Percentiles rank a stretch among this genome's conserved stretches.
Conservation (phyloP, 1,284 basidiomycete species). For the Ustilago shanxiensis region DNA sequence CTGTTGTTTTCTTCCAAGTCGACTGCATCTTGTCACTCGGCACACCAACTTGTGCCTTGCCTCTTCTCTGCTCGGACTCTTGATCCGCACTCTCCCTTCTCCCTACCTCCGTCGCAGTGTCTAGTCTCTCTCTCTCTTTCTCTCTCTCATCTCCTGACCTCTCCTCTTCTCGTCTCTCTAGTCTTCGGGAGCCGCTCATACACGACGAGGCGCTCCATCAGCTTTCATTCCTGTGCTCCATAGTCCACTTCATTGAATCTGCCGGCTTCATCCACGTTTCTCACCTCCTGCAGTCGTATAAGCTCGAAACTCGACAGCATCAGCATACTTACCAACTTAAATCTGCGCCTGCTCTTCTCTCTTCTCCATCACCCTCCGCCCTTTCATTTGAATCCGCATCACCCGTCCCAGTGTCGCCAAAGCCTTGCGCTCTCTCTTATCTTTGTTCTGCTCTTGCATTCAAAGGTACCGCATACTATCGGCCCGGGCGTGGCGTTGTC, state of each 20-base stretch:
- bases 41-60: neutral
- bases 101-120: too few species aligned
- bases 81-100: too few species aligned
- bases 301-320: slow-evolving; percentile 6
- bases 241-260: neutral
- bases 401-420: neutral
- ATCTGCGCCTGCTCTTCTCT: neutral
- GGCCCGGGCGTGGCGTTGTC: slow-evolving; percentile 2
- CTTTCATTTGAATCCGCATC: slow-evolving; percentile 22
- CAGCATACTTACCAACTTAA: slow-evolving; percentile 3
- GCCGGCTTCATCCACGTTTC: neutral
- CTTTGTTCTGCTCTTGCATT: neutral
- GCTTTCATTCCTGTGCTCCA: neutral
- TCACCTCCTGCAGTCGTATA: neutral
- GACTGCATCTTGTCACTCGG: slow-evolving; percentile 6
- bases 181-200: too few species aligned
- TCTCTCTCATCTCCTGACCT: too few species aligned
- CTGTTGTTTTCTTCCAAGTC: neutral
- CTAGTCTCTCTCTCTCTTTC: too few species aligned
- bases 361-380: neutral
- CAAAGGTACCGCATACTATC: neutral
- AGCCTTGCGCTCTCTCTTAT: neutral
- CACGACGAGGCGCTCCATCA: neutral
- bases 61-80: neutral
- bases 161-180: too few species aligned